Evolutionary conservation across 352 stramenopile species (phyloP).

Genomic region (Thalassiosira gravida): DNA sequence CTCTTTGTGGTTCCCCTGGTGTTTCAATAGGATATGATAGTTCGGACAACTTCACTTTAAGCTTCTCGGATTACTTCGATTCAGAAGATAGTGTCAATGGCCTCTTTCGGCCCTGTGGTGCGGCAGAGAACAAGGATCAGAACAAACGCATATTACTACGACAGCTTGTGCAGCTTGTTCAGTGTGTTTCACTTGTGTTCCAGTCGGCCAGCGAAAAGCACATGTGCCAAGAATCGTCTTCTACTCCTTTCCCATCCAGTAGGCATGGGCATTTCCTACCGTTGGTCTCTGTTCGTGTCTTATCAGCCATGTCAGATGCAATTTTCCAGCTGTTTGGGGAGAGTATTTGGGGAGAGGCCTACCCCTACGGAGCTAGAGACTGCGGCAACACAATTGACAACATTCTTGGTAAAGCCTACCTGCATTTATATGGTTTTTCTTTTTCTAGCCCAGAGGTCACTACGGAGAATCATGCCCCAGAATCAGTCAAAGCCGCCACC

Average conservation of each 20-base stretch:
- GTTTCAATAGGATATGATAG: slow-evolving; percentile 32
- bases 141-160: slow-evolving; percentile 50
- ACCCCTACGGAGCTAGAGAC: slow-evolving; percentile 64
- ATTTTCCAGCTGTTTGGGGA: slow-evolving; percentile 72
- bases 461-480: slow-evolving; percentile 47
- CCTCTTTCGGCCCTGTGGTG: slow-evolving; percentile 43
- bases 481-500: slow-evolving; percentile 68
- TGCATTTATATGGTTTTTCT: slow-evolving; percentile 71
- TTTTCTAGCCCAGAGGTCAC: slow-evolving; percentile 38
- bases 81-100: slow-evolving; percentile 77
- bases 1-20: slow-evolving; percentile 67
- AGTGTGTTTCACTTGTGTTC: slow-evolving; percentile 74
- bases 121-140: slow-evolving; percentile 21
- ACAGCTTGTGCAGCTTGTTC: slow-evolving; percentile 70
- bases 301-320: slow-evolving; percentile 73
- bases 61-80: slow-evolving; percentile 77
- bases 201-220: slow-evolving; percentile 60
- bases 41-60: slow-evolving; percentile 26
- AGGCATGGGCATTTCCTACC: slow-evolving; percentile 70
- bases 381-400: slow-evolving; percentile 69
- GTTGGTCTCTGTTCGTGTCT: slow-evolving; percentile 61
- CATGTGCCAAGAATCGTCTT: slow-evolving; percentile 29
- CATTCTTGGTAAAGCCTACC: slow-evolving; percentile 73
- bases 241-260: slow-evolving; percentile 26
- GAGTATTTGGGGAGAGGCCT: slow-evolving; percentile 63